A percentile compares a stretch with the other conserved stretches of the same genome.
phyloP scores from a whole-genome alignment of 2,329 filamentous ascomycete species.

The Diaporthe aspalathi region DNA sequence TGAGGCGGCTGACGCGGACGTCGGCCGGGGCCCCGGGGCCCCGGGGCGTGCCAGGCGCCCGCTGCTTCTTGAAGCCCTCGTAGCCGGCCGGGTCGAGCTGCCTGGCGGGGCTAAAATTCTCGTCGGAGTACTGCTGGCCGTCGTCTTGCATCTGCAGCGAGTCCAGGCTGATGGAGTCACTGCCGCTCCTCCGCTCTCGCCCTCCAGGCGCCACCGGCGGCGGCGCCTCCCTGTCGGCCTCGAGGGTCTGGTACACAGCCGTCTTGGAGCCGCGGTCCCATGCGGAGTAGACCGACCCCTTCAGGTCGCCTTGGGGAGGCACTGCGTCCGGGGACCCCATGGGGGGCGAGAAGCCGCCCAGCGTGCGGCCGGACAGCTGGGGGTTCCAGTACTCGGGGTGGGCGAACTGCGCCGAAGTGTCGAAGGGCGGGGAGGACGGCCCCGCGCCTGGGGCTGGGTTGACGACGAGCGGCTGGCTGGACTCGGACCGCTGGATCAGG shows the following conservation, averaged over 20 bases:
- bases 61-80: conserved; percentile 24
- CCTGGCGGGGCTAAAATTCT: not conserved
- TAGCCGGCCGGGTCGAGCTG: conserved; percentile 17
- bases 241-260: conserved; percentile 9
- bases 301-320: conserved; percentile 6
- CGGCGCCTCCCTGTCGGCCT: not conserved
- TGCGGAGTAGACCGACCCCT: conserved; percentile 32
- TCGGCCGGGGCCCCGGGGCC: not conserved
- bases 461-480: conserved; percentile 26
- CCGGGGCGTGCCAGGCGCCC: not conserved
- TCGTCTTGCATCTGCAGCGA: conserved; percentile 37
- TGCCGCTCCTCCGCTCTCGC: not conserved
- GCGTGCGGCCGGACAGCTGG: conserved; percentile 7
- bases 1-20: conserved; percentile 40
- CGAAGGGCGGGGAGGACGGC: conserved; percentile 24
- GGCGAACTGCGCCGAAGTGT: not conserved
- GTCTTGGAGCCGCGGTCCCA: conserved; percentile 34
- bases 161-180: conserved; percentile 36
- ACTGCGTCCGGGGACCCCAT: not conserved
- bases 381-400: not conserved
- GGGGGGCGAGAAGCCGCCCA: not conserved
- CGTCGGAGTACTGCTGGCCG: not conserved
- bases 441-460: conserved; percentile 29
- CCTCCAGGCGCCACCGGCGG: not conserved
- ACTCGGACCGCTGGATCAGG: conserved; percentile 21